phyloP scores from a whole-genome alignment of 2,329 filamentous ascomycete genomes.

The Saccharata proteae region DNA sequence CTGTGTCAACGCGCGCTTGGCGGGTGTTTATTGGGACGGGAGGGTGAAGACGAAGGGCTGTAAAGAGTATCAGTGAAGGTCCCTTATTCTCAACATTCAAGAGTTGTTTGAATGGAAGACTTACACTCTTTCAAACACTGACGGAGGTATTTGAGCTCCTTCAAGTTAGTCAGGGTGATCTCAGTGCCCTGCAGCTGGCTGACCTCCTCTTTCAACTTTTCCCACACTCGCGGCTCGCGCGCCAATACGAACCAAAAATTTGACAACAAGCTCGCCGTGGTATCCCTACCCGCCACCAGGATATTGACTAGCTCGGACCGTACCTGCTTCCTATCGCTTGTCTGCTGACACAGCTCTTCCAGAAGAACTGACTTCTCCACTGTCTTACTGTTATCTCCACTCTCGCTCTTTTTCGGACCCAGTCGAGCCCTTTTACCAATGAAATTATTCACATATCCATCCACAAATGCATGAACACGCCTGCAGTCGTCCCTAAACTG shows the following conservation, averaged over 20 bases:
- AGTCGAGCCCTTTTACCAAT: slow-evolving; percentile 31
- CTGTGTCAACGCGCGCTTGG: slow-evolving; percentile 34
- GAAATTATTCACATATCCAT: slow-evolving; percentile 33
- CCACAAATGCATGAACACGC: slow-evolving; percentile 28
- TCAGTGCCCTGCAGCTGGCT: slow-evolving; percentile 15
- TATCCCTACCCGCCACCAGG: slow-evolving; percentile 27
- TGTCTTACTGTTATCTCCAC: too few relatives aligned
- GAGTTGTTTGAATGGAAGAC: slow-evolving; percentile 7
- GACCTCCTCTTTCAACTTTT: slow-evolving; percentile 26
- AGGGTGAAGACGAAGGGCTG: slow-evolving; percentile 40
- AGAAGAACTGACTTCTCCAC: too few relatives aligned
- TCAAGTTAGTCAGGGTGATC: slow-evolving; percentile 46
- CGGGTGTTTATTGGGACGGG: slow-evolving; percentile 43
- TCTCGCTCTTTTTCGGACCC: too few relatives aligned
- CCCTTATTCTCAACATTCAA: background rate
- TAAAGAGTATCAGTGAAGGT: too few relatives aligned
- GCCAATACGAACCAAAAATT: slow-evolving; percentile 29
- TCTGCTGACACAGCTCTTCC: slow-evolving; percentile 31
- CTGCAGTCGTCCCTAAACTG: background rate
- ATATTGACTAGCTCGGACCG: slow-evolving; percentile 35
- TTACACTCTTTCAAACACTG: slow-evolving; percentile 47
- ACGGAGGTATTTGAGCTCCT: slow-evolving; percentile 46
- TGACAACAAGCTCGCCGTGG: slow-evolving; percentile 25
- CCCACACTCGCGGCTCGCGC: slow-evolving; percentile 26
- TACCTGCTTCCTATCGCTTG: slow-evolving; percentile 30